These are phyloP conservation scores for Penicillium psychrofluorescens DNA, from an alignment of 495 filamentous ascomycete species.

Conservation along the genomic window DNA sequence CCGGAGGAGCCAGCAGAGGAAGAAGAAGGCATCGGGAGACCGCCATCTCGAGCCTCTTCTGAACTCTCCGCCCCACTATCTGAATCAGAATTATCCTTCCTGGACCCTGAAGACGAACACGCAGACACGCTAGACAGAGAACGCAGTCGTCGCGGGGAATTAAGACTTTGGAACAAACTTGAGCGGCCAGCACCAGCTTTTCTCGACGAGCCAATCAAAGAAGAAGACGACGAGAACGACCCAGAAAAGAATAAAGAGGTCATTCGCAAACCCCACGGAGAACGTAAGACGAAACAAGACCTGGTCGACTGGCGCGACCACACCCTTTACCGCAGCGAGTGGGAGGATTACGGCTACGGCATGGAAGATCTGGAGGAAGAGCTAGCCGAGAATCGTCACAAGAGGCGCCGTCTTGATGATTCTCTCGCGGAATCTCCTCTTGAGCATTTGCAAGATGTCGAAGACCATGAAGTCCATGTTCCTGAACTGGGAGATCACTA, in stretches of 20 bases:
- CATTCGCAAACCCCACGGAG: conserved; percentile 8
- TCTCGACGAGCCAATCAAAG: conserved; percentile 5
- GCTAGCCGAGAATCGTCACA: conserved; percentile 24
- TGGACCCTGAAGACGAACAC: conserved; percentile 39
- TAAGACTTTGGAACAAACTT: conserved; percentile 47
- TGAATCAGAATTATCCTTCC: conserved; percentile 9
- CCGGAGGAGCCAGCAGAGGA: not conserved
- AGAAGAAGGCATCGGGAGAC: not conserved
- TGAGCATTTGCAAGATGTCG: not conserved
- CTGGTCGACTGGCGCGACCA: conserved; percentile 39
- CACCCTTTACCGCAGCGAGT: conserved; percentile 37
- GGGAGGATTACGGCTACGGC: conserved; percentile 40
- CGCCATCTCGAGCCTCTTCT: not conserved
- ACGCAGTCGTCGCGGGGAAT: conserved; percentile 48
- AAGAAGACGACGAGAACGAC: conserved; percentile 9
- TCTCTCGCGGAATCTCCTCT: too few species aligned
- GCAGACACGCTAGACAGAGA: conserved; percentile 47
- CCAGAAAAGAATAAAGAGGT: not conserved
- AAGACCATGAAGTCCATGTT: not conserved
- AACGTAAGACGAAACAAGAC: conserved; percentile 24
- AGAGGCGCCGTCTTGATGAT: conserved; percentile 20
- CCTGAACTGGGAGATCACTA: not conserved
- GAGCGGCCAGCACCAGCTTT: conserved; percentile 13
- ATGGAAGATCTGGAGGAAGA: conserved; percentile 23
- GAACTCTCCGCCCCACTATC: conserved; percentile 2